phyloP scores from a whole-genome alignment of 306 rosid species.

The Rosa persica region DNA sequence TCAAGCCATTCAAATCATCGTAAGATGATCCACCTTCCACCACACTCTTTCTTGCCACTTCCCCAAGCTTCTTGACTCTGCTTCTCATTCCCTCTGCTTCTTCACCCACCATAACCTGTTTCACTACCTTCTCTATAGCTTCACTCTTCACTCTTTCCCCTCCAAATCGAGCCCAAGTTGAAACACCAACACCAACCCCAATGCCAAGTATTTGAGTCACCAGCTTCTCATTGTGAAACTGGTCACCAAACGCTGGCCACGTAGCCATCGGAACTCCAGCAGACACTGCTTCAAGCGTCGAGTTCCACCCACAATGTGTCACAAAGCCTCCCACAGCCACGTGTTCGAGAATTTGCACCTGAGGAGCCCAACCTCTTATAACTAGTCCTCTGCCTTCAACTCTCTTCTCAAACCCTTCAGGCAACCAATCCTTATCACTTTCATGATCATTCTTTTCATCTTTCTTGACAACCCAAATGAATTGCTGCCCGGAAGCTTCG shows the following conservation, averaged over 20 bases:
- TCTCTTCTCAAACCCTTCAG: constrained; percentile 35
- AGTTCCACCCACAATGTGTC: constrained; percentile 49
- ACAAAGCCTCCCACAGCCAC: constrained; percentile 33
- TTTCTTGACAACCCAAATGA: constrained; percentile 47
- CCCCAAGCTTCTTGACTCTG: constrained; percentile 23
- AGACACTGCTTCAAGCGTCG: constrained; percentile 25
- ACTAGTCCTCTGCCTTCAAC: constrained; percentile 36
- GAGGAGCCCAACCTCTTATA: constrained; percentile 46
- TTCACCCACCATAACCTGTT: constrained; percentile 29
- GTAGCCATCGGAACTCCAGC: constrained; percentile 33
- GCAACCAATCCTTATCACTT: constrained; percentile 26
- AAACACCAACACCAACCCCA: constrained; percentile 32
- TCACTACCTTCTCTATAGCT: constrained; percentile 31
- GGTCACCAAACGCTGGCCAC: constrained; percentile 30
- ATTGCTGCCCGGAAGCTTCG: constrained; percentile 30
- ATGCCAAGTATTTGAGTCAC: constrained; percentile 21
- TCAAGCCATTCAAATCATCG: constrained; percentile 25
- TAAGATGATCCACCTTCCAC: constrained; percentile 33
- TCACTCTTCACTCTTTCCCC: constrained; percentile 23
- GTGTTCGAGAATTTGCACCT: constrained; percentile 33
- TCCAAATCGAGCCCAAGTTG: constrained; percentile 18
- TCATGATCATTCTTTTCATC: constrained; percentile 9
- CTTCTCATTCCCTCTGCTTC: constrained; percentile 33
- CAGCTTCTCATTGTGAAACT: constrained; percentile 41
- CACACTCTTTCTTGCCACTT: constrained; percentile 24